These are phyloP conservation scores for Mimosa pudica DNA, from an alignment of 306 rosid species.

Conservation along the genomic window DNA sequence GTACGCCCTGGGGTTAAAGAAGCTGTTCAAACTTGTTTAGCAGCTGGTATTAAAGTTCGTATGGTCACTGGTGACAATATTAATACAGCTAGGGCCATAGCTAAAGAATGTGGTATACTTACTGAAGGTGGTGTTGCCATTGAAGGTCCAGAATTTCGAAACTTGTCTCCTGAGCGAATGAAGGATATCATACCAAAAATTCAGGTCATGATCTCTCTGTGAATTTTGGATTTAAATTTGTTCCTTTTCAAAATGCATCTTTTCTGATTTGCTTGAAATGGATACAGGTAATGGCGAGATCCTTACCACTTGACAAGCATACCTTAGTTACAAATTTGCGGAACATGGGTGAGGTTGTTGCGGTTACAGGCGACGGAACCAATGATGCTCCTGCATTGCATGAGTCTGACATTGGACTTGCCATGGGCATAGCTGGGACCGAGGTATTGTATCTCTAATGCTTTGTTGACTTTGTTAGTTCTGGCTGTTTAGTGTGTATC, in stretches of 20 bases:
- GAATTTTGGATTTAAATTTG: conserved; percentile 28
- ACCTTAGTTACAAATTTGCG: conserved; percentile 72
- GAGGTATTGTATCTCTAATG: conserved; percentile 57
- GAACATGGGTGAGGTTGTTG: conserved; percentile 75
- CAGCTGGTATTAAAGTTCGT: conserved; percentile 87
- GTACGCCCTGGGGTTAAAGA: conserved; percentile 88
- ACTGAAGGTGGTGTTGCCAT: conserved; percentile 77
- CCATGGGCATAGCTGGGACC: conserved; percentile 99
- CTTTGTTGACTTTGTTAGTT: not conserved
- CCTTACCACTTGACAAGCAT: conserved; percentile 82
- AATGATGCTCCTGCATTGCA: conserved; percentile 96
- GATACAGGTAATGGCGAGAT: conserved; percentile 93
- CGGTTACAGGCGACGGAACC: conserved; percentile 98
- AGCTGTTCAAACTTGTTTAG: conserved; percentile 81
- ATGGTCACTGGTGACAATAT: conserved; percentile 99
- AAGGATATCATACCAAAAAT: conserved; percentile 66
- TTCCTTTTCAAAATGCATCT: conserved; percentile 18
- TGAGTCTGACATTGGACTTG: conserved; percentile 96
- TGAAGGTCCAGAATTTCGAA: conserved; percentile 71
- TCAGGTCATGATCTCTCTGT: conserved; percentile 61
- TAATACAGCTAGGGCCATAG: conserved; percentile 88
- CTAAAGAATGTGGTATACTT: conserved; percentile 93
- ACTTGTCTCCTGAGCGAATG: conserved; percentile 64
- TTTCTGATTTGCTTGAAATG: conserved; percentile 37
- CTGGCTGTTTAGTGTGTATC: not conserved